Percentiles rank a stretch among this genome's conserved stretches.
phyloP scores from a whole-genome alignment of 2,329 filamentous ascomycete species.

The Botrytis aclada region DNA sequence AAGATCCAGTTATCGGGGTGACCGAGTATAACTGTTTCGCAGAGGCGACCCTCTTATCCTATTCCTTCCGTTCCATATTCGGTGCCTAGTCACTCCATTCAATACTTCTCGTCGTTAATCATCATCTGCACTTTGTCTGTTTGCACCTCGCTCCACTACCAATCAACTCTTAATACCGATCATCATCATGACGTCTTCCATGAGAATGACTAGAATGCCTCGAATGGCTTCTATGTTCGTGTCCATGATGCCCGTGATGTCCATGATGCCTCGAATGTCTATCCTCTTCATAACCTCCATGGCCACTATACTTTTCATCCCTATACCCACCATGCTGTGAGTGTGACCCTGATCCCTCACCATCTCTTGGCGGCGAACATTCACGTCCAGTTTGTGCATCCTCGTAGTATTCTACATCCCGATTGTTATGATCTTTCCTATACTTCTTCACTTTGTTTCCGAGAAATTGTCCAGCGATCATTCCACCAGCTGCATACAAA shows the following conservation, averaged over 20 bases:
- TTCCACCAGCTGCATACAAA: not conserved
- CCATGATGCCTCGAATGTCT: slow-evolving; percentile 8
- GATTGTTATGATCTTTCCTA: slow-evolving; percentile 10
- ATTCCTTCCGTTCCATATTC: not conserved
- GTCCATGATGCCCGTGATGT: not conserved
- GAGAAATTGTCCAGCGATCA: slow-evolving; percentile 1
- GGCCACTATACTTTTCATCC: slow-evolving; percentile 10
- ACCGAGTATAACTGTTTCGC: not conserved
- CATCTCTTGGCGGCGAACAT: slow-evolving; percentile 9
- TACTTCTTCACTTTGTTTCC: slow-evolving; percentile 16
- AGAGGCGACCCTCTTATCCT: not conserved
- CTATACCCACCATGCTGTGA: not conserved
- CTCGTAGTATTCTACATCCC: slow-evolving; percentile 13
- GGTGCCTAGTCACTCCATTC: not conserved
- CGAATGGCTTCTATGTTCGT: slow-evolving; percentile 6
- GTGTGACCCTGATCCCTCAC: not conserved
- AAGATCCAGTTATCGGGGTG: not conserved
- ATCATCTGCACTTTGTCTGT: not conserved
- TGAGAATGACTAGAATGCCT: slow-evolving; percentile 8
- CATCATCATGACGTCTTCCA: not conserved
- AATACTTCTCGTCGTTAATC: not conserved
- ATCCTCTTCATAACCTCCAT: slow-evolving; percentile 8
- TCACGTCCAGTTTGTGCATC: not conserved
- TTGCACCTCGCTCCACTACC: not conserved
- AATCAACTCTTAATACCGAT: not conserved